phyloP scores from a whole-genome alignment of 805 yeast genomes.

The Myxozyma monticola region DNA sequence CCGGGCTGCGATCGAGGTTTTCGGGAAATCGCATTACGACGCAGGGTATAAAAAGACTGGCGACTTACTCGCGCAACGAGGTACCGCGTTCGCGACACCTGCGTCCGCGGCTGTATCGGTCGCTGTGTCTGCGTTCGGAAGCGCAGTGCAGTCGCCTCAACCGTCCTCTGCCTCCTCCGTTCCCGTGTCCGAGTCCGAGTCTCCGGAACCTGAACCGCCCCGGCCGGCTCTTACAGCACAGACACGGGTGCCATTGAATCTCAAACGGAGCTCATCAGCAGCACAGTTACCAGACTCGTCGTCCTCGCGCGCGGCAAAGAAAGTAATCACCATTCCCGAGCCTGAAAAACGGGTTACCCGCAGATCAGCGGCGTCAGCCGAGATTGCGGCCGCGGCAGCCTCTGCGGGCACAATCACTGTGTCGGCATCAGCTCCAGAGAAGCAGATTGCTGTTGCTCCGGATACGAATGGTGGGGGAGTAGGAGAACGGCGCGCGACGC shows the following conservation, averaged over 20 bases:
- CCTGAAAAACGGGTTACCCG: too few species aligned
- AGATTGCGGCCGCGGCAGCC: conserved; percentile 2
- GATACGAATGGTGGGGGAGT: neutral
- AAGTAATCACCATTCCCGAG: too few species aligned
- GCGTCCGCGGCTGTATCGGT: too few species aligned
- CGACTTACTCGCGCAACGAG: conserved; percentile 4
- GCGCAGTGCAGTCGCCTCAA: conserved; percentile 8
- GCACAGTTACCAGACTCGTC: too few species aligned
- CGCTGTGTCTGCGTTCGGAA: conserved; percentile 5
- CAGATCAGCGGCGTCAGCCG: too few species aligned
- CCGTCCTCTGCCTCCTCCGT: neutral
- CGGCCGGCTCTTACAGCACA: too few species aligned
- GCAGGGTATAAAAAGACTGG: conserved; percentile 17
- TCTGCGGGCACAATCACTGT: neutral
- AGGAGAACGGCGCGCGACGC: conserved; percentile 7
- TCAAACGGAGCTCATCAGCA: too few species aligned
- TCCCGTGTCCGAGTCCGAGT: neutral
- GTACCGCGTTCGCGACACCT: conserved; percentile 6
- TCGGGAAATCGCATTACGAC: conserved; percentile 24
- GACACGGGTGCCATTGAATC: too few species aligned
- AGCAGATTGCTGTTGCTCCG: neutral
- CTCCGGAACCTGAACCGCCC: too few species aligned
- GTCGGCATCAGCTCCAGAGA: neutral
- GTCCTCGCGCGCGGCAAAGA: too few species aligned
- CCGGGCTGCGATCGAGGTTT: conserved; percentile 12